Conservation (phyloP, 176 grass and related monocot species). For the Oryza glaberrima region DNA sequence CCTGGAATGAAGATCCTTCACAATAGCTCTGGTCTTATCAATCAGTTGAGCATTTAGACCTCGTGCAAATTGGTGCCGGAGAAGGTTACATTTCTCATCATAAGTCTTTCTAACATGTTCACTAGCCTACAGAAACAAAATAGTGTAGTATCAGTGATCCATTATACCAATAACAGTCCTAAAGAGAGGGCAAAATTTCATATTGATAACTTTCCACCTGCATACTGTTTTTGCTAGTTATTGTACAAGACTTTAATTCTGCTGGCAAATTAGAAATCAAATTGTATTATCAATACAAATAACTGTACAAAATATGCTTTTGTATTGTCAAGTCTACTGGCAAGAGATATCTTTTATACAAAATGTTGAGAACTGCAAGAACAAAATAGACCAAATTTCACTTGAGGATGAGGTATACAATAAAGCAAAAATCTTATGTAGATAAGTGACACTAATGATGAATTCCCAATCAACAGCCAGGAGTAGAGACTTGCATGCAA, state of each 20-base stretch:
- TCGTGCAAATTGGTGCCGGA: slow-evolving; percentile 77
- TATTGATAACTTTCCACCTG: slow-evolving; percentile 18
- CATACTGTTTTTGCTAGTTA: slow-evolving; percentile 15
- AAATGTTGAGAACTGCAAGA: background rate
- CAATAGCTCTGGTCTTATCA: slow-evolving; percentile 87
- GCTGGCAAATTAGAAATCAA: slow-evolving; percentile 5
- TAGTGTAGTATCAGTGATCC: slow-evolving; percentile 12
- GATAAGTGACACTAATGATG: background rate
- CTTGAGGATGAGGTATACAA: background rate
- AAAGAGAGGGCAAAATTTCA: background rate
- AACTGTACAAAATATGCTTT: background rate
- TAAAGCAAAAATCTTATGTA: background rate
- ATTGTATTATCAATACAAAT: background rate
- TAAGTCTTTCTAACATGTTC: slow-evolving; percentile 91
- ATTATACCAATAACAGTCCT: background rate
- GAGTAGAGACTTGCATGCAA: background rate
- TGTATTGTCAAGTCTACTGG: slow-evolving; percentile 26
- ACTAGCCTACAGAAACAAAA: slow-evolving; percentile 69
- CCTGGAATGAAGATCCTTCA: slow-evolving; percentile 94
- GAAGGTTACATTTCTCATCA: slow-evolving; percentile 83
- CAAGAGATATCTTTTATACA: slow-evolving; percentile 12
- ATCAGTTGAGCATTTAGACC: slow-evolving; percentile 71
- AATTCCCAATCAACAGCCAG: background rate
- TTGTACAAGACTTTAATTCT: slow-evolving; percentile 16
- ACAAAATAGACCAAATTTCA: background rate